Base-by-base conservation (phyloP, 495 filamentous ascomycete genomes). In the Penicillium diatomitis region DNA sequence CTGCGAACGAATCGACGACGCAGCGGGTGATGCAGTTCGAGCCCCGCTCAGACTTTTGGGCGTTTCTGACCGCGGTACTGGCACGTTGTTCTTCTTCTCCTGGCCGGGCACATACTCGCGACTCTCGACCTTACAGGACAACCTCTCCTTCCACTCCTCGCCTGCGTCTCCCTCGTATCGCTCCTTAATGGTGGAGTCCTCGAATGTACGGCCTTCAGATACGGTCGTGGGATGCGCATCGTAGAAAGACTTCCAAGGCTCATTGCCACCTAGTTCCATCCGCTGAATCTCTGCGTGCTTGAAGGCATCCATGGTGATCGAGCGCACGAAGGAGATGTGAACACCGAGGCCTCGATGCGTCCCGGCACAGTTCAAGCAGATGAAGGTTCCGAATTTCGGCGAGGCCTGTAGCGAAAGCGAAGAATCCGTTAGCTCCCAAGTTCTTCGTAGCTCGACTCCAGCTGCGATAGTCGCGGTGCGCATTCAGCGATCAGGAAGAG, bases 281-380 rank as follows among this genome's bases (percentile, higher is more conserved):
- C 89, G 83, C 64, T 82, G 77, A 51, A 95, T 87, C 63, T 95
- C 90, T 48, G 73, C 72, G 53, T 79, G 78, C 64, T 98, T 98
- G 73, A 98, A 96, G 49, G 87, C 86, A 74, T 98, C 92, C 92
- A 98, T 98, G 41, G 87, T 94, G 54, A 97, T 88, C 50, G 82
- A 87, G 53, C 92, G 85, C 46, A 98, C 88, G 70, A 98, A 98
- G 61, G 89, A 96, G 61, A 98, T 95, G 73, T 98, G 92, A 30
- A 98, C 92, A 45, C 92, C 92, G 10, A 98, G 79, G 3, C 88
- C 87, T 55, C 92, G 86, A 72, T 98, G 92, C 30, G 89, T 87
- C 53, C 92, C 92, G 42, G 92, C 92, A 71, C 92, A 98, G 51
- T 82, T 87, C 38, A 98, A 82, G 69, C 92, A 98, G 72, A 97